Evolutionary conservation across 148 eudicot genomes (phyloP).

Genomic region (Vaccinium darrowii): DNA sequence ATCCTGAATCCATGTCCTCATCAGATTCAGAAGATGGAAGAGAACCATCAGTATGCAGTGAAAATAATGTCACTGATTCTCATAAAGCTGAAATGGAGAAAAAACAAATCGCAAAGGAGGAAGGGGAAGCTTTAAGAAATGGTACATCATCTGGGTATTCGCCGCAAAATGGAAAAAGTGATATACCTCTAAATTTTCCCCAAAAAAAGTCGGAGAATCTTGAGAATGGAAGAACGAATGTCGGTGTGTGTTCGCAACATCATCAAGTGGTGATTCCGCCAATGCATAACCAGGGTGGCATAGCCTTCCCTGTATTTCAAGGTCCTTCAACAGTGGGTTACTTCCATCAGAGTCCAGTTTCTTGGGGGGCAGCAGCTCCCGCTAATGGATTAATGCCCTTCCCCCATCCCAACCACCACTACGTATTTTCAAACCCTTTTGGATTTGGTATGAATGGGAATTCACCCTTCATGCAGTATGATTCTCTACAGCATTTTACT

Average conservation of each 20-base stretch:
- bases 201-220: conserved; percentile 26
- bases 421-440: conserved; percentile 52
- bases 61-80: conserved; percentile 31
- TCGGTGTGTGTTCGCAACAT: conserved; percentile 33
- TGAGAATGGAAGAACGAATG: conserved; percentile 38
- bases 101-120: conserved; percentile 15
- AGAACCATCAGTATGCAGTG: conserved; percentile 37
- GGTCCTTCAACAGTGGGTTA: conserved; percentile 63
- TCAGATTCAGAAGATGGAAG: conserved; percentile 89
- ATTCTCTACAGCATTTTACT: conserved; percentile 56
- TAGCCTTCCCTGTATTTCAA: conserved; percentile 68
- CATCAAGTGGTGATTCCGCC: conserved; percentile 45
- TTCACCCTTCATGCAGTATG: conserved; percentile 64
- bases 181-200: conserved; percentile 26
- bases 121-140: conserved; percentile 29
- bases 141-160: conserved; percentile 23
- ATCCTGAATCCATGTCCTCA: conserved; percentile 62
- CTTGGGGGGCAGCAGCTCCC: conserved; percentile 80
- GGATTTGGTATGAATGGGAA: conserved; percentile 59
- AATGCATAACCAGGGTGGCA: conserved; percentile 48
- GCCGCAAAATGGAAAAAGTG: conserved; percentile 22
- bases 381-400: conserved; percentile 64
- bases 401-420: conserved; percentile 71
- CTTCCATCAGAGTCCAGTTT: conserved; percentile 69
- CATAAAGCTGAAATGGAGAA: conserved; percentile 37